Percentiles rank a stretch among this genome's conserved stretches.
Conservation (phyloP, 148 eudicot genomes). For the Hydrangea macrophylla region DNA sequence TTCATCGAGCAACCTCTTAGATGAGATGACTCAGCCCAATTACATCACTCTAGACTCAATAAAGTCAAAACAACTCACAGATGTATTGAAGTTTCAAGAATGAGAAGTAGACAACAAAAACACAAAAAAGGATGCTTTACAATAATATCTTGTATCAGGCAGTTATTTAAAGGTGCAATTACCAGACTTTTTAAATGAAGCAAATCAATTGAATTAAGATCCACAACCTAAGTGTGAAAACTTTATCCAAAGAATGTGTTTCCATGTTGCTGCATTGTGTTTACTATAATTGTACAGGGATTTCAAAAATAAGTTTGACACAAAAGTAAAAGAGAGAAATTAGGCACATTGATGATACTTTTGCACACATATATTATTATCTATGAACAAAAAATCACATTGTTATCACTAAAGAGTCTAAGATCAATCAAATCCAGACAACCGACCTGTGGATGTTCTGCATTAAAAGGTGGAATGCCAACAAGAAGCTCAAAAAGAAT, state of each 20-base stretch:
- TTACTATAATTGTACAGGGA: background rate
- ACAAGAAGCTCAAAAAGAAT: constrained; percentile 95
- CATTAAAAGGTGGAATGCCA: constrained; percentile 97
- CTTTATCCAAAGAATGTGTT: background rate
- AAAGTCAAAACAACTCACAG: background rate
- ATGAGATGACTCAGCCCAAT: background rate
- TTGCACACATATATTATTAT: constrained; percentile 3
- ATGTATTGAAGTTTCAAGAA: background rate
- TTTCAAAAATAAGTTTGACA: background rate
- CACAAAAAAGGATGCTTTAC: background rate
- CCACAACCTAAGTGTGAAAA: background rate
- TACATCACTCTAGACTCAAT: background rate
- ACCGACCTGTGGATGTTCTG: constrained; percentile 87
- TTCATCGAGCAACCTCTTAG: background rate
- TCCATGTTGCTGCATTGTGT: background rate
- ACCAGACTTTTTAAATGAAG: background rate
- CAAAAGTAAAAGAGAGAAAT: background rate
- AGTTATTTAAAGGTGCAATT: background rate
- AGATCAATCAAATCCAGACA: constrained; percentile 1
- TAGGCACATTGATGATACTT: constrained; percentile 3
- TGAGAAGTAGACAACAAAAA: background rate
- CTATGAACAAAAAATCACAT: background rate
- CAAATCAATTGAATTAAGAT: background rate
- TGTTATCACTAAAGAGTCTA: background rate
- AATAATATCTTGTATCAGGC: background rate